Evolutionary conservation across 306 rosid species (phyloP).

Genomic region (Lotus japonicus): DNA sequence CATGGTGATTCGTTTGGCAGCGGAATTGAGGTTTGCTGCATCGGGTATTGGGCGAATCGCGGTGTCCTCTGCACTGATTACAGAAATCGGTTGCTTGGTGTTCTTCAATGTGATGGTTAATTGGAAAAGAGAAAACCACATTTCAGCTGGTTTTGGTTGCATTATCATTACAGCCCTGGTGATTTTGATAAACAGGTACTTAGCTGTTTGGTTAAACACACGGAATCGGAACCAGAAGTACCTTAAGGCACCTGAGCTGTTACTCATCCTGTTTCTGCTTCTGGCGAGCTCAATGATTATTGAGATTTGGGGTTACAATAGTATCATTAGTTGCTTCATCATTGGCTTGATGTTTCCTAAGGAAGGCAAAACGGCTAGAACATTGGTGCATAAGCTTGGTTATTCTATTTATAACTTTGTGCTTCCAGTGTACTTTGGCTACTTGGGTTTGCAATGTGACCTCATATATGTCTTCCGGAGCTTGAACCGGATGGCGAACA

Average conservation of each 20-base stretch:
- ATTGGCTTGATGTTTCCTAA: constrained; percentile 65
- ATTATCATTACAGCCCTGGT: background rate
- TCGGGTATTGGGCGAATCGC: constrained; percentile 62
- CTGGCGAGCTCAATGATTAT: constrained; percentile 52
- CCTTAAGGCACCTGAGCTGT: constrained; percentile 58
- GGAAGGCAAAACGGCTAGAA: constrained; percentile 84
- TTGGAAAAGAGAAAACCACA: background rate
- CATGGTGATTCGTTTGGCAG: constrained; percentile 66
- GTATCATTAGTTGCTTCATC: constrained; percentile 52
- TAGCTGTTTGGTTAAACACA: constrained; percentile 61
- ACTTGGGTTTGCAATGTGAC: constrained; percentile 75
- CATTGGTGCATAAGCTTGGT: constrained; percentile 62
- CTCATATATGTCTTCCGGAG: constrained; percentile 21
- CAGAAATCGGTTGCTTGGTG: constrained; percentile 54
- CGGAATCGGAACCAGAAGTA: constrained; percentile 55
- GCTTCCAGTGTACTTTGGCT: constrained; percentile 82
- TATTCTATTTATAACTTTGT: constrained; percentile 76
- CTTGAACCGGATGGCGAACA: background rate
- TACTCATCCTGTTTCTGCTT: constrained; percentile 48
- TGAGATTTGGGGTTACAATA: constrained; percentile 50
- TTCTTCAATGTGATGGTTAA: constrained; percentile 43
- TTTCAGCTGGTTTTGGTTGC: constrained; percentile 11
- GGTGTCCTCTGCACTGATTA: constrained; percentile 45
- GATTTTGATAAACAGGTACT: constrained; percentile 31
- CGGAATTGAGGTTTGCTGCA: constrained; percentile 56